Base-by-base conservation (phyloP, 352 stramenopile species). In the Globisporangium splendens region DNA sequence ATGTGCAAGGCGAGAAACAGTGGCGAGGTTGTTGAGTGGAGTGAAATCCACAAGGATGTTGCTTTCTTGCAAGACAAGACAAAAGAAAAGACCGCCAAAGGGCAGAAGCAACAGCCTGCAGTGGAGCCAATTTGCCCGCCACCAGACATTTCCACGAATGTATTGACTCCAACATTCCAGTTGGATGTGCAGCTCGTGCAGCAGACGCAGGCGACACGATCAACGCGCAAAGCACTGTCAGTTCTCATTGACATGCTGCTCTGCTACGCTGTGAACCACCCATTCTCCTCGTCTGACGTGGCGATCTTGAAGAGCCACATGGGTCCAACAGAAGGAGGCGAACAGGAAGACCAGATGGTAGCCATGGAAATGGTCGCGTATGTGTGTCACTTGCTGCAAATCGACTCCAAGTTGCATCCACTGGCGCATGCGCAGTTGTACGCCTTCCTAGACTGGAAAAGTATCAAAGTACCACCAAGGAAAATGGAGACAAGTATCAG, bases 371-470 rank as follows among this genome's bases (percentile, higher is more conserved):
- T 64, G 28, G 17, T 64, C 10, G 58, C 33, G 11, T 54, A 50
- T 39, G 20, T 64, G 38, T 42, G 58, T 8, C 21, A 42, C 10
- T 14, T 38, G 12, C 21, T 64, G 1, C 50, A 21, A 6, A 15
- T 15, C 1, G 15, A 11, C 12, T 8, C 14, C 22, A 31, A 59
- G 15, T 35, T 59, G 8, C 58, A 64, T 14, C 31, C 58, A 7
- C 50, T 64, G 15, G 50, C 31, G 14, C 15, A 33, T 14, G 22
- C 46, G 14, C 50, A 58, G n/a, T 21, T 64, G n/a, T 21, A 59
- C 21, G 44, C 50, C 7, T 59, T 64, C 20, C 31, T 64, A 8
- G 58, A 59, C 15, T 64, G 58, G 58, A 22, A 50, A 50, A 17
- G 38, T 17, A 17, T 17, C 38, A 31, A 31, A 5, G 3, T 43